Conservation (phyloP, 2,329 filamentous ascomycete genomes). For the Aspergillus terreus region DNA sequence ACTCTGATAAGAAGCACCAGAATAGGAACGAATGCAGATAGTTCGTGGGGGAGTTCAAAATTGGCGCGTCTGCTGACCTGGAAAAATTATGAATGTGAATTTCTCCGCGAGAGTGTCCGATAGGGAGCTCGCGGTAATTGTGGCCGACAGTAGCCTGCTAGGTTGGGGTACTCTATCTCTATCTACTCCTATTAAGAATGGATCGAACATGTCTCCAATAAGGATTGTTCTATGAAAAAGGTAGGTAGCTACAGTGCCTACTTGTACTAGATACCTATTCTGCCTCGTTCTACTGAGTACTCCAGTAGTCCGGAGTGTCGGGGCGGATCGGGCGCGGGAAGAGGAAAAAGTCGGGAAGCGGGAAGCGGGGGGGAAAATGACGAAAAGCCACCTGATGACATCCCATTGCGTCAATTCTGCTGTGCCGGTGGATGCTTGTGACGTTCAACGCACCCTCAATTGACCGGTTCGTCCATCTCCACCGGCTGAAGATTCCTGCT, state of each 20-base stretch:
- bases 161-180: too few species aligned
- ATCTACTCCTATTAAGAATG: too few species aligned
- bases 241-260: too few species aligned
- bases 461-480: background rate
- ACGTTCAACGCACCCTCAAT: background rate
- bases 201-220: too few species aligned
- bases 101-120: background rate
- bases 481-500: slow-evolving; percentile 2
- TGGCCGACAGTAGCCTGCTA: too few species aligned
- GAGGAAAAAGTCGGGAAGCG: slow-evolving; percentile 15
- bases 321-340: slow-evolving; percentile 12
- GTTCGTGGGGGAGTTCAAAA: slow-evolving; percentile 10
- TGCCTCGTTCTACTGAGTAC: too few species aligned
- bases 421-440: background rate
- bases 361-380: background rate
- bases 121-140: too few species aligned
- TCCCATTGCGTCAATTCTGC: background rate
- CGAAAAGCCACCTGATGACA: background rate
- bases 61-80: slow-evolving; percentile 21
- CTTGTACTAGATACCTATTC: too few species aligned
- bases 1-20: background rate
- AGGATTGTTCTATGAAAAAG: too few species aligned
- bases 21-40: background rate
- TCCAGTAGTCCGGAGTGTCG: slow-evolving; percentile 4
- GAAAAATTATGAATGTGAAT: slow-evolving; percentile 7